These are phyloP conservation scores for Colletotrichum paranaense DNA, from an alignment of 2,329 filamentous ascomycete species.

Conservation along the genomic window DNA sequence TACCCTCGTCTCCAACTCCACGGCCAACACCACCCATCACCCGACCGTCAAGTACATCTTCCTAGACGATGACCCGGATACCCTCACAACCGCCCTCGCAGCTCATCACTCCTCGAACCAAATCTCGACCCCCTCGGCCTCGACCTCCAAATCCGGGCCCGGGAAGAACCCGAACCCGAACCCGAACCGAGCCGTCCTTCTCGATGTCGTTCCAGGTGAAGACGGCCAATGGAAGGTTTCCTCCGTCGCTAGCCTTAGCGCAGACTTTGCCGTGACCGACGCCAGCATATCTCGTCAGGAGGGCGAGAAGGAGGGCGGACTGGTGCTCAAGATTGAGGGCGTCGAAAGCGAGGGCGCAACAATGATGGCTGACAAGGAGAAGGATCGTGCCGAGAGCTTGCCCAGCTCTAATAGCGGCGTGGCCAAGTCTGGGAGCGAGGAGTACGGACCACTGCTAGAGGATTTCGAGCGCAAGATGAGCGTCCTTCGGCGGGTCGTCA, in stretches of 20 bases:
- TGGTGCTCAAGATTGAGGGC: conserved; percentile 75
- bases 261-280: conserved; percentile 74
- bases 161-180: conserved; percentile 9
- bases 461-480: conserved; percentile 70
- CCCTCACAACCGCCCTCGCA: conserved; percentile 74
- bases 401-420: conserved; percentile 45
- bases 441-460: conserved; percentile 63
- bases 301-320: conserved; percentile 39
- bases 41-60: conserved; percentile 94
- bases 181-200: conserved; percentile 61
- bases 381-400: conserved; percentile 15
- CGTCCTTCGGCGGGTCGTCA: conserved; percentile 64
- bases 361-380: conserved; percentile 30
- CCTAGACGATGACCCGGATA: conserved; percentile 86
- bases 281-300: conserved; percentile 58
- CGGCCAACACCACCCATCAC: conserved; percentile 81
- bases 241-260: conserved; percentile 77
- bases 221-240: conserved; percentile 65
- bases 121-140: conserved; percentile 40
- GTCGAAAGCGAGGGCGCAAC: conserved; percentile 47
- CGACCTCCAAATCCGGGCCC: conserved; percentile 37
- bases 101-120: conserved; percentile 41
- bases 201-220: conserved; percentile 62
- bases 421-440: conserved; percentile 49
- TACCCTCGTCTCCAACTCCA: conserved; percentile 81